Evolutionary conservation across 768 basidiomycete genomes (phyloP), one percentile per base, ranked within the genome.

Genomic region (Auriculariales sp.): DNA sequence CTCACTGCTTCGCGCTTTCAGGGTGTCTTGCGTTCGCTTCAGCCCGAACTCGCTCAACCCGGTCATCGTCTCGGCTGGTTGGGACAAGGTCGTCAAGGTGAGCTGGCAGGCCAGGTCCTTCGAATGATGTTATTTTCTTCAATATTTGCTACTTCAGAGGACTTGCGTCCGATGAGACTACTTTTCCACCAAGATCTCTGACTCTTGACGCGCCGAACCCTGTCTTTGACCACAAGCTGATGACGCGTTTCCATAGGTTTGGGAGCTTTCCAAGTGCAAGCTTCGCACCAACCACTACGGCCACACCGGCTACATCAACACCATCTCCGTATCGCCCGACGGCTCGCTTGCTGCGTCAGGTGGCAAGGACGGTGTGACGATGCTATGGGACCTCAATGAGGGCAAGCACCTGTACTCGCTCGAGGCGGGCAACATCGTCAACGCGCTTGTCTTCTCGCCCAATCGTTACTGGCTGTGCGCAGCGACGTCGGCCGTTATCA

Each of bases 381-480:
- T 97, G 93, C 84, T 97, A 55, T 99, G 95, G 95, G 95, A 99
- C 67, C 73, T 99, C 61, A 98, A 97, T 72, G 95, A 98, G 76
- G 93, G 92, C 76, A 98, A 97, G 74, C 95, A 98, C 77, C 82
- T 99, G 62, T 99, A 99, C 78, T 97, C 92, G 49, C 84, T 99
- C 52, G 95, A 99, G 68, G 95, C 95, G 45, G 93, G 93, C 53
- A 90, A 99, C 66, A 73, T 92, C 58, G 93, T 99, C 78, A 97
- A 99, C 65, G 92, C 95, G 53, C 86, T 99, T 57, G 95, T 98
- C 66, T 99, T 99, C 79, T 93, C 90, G 14, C 95, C 95, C 53
- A 99, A 99, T 78, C 84, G 94, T 52, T 99, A 99, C 85, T 99
- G 95, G 95, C 74, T 99, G 56, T 99, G 95, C 65, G 95, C 95